These are phyloP conservation scores for Calocybe cyanea DNA, from an alignment of 768 basidiomycete species.

Conservation along the genomic window DNA sequence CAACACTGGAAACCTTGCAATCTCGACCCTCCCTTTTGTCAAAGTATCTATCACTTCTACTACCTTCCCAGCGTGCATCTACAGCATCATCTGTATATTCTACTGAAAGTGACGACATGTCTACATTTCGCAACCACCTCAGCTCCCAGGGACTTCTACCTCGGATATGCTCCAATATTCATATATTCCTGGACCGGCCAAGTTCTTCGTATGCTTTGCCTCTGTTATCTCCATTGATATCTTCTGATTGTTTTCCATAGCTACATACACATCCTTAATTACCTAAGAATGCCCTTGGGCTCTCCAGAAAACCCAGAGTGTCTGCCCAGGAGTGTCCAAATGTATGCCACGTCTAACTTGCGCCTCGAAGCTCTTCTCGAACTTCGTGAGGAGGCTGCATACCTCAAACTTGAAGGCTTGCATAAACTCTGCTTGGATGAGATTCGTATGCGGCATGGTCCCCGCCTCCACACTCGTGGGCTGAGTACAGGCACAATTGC, in stretches of 20 bases:
- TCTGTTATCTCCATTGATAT: not conserved
- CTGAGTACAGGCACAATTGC: constrained; percentile 29
- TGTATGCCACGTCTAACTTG: constrained; percentile 36
- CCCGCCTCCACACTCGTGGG: constrained; percentile 39
- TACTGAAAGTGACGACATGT: constrained; percentile 47
- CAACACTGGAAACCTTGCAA: constrained; percentile 61
- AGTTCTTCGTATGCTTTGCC: constrained; percentile 64
- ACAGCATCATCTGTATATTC: constrained; percentile 56
- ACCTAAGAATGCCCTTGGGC: constrained; percentile 57
- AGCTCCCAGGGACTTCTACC: constrained; percentile 53
- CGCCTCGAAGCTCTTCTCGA: constrained; percentile 68
- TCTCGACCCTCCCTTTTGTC: constrained; percentile 70
- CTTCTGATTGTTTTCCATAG: constrained; percentile 29
- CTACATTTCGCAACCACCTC: constrained; percentile 60
- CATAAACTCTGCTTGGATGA: constrained; percentile 66
- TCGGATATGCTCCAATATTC: constrained; percentile 45
- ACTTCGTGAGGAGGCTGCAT: constrained; percentile 75
- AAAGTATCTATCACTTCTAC: constrained; percentile 46
- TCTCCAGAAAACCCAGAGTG: constrained; percentile 42
- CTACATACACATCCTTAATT: constrained; percentile 67
- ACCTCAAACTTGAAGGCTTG: constrained; percentile 65
- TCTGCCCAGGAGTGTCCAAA: constrained; percentile 60
- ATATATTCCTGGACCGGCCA: constrained; percentile 77
- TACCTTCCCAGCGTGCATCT: constrained; percentile 35
- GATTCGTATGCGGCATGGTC: constrained; percentile 47